Evolutionary conservation across 78 protist genomes (phyloP).

Genomic region (Blattamonas nauphoetae): DNA sequence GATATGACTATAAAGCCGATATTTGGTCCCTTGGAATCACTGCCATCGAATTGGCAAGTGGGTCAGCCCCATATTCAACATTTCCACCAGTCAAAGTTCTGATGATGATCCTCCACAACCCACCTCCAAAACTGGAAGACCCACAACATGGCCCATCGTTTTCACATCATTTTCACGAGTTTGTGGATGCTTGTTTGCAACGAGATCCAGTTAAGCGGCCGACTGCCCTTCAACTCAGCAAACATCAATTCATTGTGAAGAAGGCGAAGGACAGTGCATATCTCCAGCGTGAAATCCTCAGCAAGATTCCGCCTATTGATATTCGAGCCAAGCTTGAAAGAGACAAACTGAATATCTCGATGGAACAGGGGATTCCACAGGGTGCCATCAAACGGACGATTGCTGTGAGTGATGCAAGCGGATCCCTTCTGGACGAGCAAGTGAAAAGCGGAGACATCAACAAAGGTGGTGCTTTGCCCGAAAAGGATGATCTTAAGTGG

Average conservation of each 20-base stretch:
- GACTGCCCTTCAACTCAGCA: background rate
- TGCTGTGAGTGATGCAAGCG: too few species aligned
- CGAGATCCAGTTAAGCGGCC: background rate
- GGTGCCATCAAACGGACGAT: too few species aligned
- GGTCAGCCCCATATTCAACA: background rate
- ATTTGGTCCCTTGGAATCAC: slow-evolving; percentile 16
- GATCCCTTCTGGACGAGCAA: too few species aligned
- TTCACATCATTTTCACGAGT: background rate
- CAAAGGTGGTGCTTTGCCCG: too few species aligned
- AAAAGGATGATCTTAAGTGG: too few species aligned
- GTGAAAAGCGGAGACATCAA: too few species aligned
- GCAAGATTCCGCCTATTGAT: background rate
- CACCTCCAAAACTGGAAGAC: slow-evolving; percentile 10
- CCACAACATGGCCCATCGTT: background rate
- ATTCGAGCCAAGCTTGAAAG: background rate
- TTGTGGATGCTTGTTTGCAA: background rate
- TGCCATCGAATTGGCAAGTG: background rate
- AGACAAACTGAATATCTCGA: too few species aligned
- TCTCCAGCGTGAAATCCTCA: background rate
- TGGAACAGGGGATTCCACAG: too few species aligned
- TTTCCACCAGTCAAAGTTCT: slow-evolving; percentile 6
- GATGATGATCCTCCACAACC: background rate
- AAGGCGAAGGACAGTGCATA: background rate
- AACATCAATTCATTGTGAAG: background rate
- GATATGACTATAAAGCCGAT: slow-evolving; percentile 6